Evolutionary conservation across 73 alveolate genomes (phyloP), one percentile per base, ranked within the genome.

Genomic region (Loxodes magnus): DNA sequence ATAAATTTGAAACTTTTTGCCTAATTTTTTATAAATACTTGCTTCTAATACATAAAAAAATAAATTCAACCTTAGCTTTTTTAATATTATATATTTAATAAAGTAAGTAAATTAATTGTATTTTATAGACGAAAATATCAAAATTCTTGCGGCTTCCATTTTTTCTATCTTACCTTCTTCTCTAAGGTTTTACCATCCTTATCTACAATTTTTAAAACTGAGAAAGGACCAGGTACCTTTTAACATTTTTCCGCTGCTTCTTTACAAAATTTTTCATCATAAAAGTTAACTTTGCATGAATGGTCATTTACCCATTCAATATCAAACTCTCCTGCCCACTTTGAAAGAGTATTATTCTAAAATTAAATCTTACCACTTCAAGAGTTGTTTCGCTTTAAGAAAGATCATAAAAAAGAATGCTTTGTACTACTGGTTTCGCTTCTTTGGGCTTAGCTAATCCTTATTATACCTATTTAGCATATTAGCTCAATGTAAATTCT

Each of bases 241-340:
- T 46, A 10, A 22, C 7, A 23, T n/a, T n/a, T 46, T 23, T 46
- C 27, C 7, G 22, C 5, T 10, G 59, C 59, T 25, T 46, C 59
- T 25, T 12, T 22, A 3, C 59, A 46, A n/a, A 25, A 17, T 16
- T 46, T 12, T 25, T 12, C 7, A 24, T 41, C 27, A 24, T 12
- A 46, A 46, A 46, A 46, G 26, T 46, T 37, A 9, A 41, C 59
- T 25, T 46, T 25, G 1, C 43, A 37, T 0, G 35, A 12, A 46
- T 46, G 59, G 59, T 46, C 59, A 19, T 46, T 46, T 10, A 12
- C 59, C 59, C 59, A 46, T 19, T 46, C 26, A 0, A 46, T 25
- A 46, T n/a, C 7, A 24, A 46, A 46, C 16, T 46, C 59, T 10
- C 34, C 34, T 21, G 28, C 14, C 43, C 7, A 46, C 17, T 46